Base-by-base conservation (phyloP, 108 stramenopile species). In the Schizochytrium sp. region DNA sequence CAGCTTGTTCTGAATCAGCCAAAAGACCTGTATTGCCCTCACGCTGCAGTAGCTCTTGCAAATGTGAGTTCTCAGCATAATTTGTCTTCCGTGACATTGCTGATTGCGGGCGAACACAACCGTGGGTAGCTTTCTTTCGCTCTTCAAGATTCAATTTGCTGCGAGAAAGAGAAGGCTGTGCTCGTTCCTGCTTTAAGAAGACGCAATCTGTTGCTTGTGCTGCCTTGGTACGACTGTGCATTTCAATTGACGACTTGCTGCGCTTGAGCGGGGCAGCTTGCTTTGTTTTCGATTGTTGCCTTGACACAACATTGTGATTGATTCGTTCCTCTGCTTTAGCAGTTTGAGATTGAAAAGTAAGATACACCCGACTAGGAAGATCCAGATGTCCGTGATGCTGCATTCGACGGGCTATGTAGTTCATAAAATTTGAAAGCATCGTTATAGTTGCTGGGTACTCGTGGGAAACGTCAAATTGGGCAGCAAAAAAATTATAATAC, bases 351-450 rank as follows among this genome's bases (percentile, higher is more conserved):
- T 83, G n/a, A 40, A 83, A 83, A 5, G 76, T 38, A 13, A 83
- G 76, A 53, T 83, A 83, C 0, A 83, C 50, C 5, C 3, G 76
- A 83, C 45, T 83, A 40, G 50, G 47, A n/a, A 55, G 19, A 2
- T 83, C 76, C n/a, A 83, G 50, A 53, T 83, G 53, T 10, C 76
- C 76, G 47, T 83, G 76, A 10, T 83, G 76, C 76, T 83, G 76
- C 76, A 83, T 55, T n/a, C 53, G 2, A 28, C 50, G 50, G 7
- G 55, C 76, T 5, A 38, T 49, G 76, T 83, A 5, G 10, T 55
- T 17, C 3, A 83, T 7, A 83, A 38, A 83, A 40, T 83, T 83
- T 17, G 38, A 38, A 47, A 83, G 47, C 76, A 83, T 83, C 28
- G 5, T 17, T 38, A 53, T 53, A 10, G 53, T 40, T 3, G 47